Percentiles rank a stretch among this genome's conserved stretches.
Evolutionary conservation across 306 rosid species (phyloP).

Genomic region (Vigna trinervia): DNA sequence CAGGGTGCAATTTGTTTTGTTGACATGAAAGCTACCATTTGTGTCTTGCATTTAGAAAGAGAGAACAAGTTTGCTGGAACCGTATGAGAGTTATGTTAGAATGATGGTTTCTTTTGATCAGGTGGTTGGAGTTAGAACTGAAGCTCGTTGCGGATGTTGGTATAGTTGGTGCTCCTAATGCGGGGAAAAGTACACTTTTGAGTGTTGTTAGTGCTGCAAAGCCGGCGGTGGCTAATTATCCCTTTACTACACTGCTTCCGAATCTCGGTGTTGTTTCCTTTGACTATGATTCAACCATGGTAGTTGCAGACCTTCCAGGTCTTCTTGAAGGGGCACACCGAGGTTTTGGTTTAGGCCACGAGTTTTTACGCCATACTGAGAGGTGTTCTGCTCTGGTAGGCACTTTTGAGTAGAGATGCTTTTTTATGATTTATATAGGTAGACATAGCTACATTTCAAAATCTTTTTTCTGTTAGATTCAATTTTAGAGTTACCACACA

Average conservation of each 20-base stretch:
- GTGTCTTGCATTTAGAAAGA: slow-evolving; percentile 13
- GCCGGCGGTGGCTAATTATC: slow-evolving; percentile 90
- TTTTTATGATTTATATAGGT: slow-evolving; percentile 34
- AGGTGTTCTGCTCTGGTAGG: slow-evolving; percentile 95
- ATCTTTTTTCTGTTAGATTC: slow-evolving; percentile 17
- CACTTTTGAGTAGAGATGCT: slow-evolving; percentile 31
- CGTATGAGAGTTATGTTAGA: slow-evolving; percentile 21
- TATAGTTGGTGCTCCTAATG: slow-evolving; percentile 95
- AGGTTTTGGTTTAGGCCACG: slow-evolving; percentile 97
- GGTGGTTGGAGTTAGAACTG: slow-evolving; percentile 97
- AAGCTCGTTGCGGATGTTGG: slow-evolving; percentile 99
- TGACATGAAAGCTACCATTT: not conserved
- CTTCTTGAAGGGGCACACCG: slow-evolving; percentile 98
- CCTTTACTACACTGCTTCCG: slow-evolving; percentile 95
- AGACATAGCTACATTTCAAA: slow-evolving; percentile 16
- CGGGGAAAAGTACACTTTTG: slow-evolving; percentile 95
- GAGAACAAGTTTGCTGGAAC: slow-evolving; percentile 20
- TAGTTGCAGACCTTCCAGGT: slow-evolving; percentile 98
- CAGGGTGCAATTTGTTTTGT: not conserved
- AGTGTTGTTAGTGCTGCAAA: slow-evolving; percentile 96
- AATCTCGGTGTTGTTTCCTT: slow-evolving; percentile 96
- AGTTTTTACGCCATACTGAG: slow-evolving; percentile 92
- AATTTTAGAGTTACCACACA: slow-evolving; percentile 10
- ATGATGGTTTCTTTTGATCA: slow-evolving; percentile 53
- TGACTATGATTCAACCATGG: slow-evolving; percentile 86